phyloP scores from a whole-genome alignment of 2,329 filamentous ascomycete genomes.

The Cladosporium halotolerans region DNA sequence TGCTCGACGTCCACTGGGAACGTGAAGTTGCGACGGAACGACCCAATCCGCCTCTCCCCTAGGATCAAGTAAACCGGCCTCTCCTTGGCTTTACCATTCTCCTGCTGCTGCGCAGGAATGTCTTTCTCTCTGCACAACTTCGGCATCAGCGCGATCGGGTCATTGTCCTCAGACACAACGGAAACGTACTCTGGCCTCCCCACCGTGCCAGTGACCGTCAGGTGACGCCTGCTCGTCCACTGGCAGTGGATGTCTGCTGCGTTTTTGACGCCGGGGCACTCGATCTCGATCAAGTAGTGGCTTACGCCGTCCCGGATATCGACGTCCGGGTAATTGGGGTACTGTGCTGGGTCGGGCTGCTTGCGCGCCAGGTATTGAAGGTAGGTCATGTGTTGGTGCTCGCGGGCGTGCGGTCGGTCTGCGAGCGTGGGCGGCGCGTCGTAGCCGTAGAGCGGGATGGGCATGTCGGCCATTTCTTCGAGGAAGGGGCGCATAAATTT shows the following conservation, averaged over 20 bases:
- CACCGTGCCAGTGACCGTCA: constrained; percentile 12
- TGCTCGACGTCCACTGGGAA: constrained; percentile 16
- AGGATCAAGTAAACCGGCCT: constrained; percentile 9
- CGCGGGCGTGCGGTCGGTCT: constrained; percentile 14
- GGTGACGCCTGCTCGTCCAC: constrained; percentile 9
- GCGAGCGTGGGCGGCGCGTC: constrained; percentile 4
- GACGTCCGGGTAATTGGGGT: constrained; percentile 17
- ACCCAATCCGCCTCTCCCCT: constrained; percentile 10
- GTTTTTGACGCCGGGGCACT: constrained; percentile 16
- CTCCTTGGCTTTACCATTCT: background rate
- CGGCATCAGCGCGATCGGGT: constrained; percentile 5
- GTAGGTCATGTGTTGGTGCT: constrained; percentile 16
- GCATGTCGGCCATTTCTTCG: constrained; percentile 11
- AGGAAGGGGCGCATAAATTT: constrained; percentile 4
- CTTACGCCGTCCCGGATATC: constrained; percentile 14
- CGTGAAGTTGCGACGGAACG: constrained; percentile 13
- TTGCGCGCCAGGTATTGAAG: constrained; percentile 10
- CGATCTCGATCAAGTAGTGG: constrained; percentile 15
- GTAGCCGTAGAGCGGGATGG: constrained; percentile 11
- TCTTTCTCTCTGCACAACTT: constrained; percentile 3
- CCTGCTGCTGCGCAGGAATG: background rate
- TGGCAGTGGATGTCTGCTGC: constrained; percentile 10
- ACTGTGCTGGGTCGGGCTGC: constrained; percentile 11
- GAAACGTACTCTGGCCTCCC: constrained; percentile 1
- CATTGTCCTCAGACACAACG: background rate